Evolutionary conservation across 306 rosid species (phyloP).

Genomic region (Aeschynomene evenia): DNA sequence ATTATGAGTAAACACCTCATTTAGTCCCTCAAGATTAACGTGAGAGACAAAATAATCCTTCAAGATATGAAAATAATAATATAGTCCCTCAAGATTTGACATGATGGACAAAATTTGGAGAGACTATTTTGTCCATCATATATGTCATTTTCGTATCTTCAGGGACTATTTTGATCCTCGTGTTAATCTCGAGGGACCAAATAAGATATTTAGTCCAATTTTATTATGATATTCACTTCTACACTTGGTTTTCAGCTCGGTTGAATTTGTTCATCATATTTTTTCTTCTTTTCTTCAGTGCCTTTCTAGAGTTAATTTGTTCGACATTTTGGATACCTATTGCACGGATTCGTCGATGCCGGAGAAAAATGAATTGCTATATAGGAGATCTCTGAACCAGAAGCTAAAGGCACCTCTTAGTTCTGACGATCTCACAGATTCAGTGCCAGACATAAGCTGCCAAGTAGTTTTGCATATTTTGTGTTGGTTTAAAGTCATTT

Average conservation of each 20-base stretch:
- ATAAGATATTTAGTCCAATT: no score
- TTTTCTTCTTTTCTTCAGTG: slow-evolving; percentile 34
- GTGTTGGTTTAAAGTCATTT: neutral
- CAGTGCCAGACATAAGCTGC: slow-evolving; percentile 34
- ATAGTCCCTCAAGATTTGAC: no score
- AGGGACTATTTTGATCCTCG: no score
- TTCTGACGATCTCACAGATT: slow-evolving; percentile 7
- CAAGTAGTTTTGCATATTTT: slow-evolving; percentile 29
- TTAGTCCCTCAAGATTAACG: no score
- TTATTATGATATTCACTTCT: neutral
- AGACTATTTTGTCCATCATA: no score
- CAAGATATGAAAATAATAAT: no score
- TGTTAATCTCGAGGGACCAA: no score
- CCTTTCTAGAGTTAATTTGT: slow-evolving; percentile 23
- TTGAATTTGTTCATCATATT: neutral
- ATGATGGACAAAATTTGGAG: no score
- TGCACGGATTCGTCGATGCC: slow-evolving; percentile 32
- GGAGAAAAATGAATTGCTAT: neutral
- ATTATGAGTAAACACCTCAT: no score
- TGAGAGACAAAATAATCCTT: no score
- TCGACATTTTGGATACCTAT: slow-evolving; percentile 34
- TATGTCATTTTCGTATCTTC: no score
- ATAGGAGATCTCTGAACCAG: slow-evolving; percentile 38
- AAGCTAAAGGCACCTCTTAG: neutral
- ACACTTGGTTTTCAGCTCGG: neutral